Evolutionary conservation across 2,329 filamentous ascomycete species (phyloP).

Genomic region (Trichophyton verrucosum): DNA sequence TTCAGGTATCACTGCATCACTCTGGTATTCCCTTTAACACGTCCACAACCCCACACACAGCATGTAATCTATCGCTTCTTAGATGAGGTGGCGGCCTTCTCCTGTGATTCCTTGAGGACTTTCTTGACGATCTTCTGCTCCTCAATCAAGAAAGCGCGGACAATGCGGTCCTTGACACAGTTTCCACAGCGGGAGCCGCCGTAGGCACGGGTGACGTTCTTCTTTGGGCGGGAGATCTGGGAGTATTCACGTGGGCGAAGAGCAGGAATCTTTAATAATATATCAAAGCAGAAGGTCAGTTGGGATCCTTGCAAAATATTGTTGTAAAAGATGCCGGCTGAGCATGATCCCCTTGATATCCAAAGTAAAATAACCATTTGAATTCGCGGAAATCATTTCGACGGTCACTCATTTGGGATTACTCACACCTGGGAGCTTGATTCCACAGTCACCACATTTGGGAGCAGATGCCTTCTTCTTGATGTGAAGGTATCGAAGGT

Average conservation of each 20-base stretch:
- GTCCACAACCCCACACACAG: not conserved
- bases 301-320: not conserved
- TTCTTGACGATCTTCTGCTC: conserved; percentile 99
- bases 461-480: conserved; percentile 98
- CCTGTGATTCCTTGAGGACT: conserved; percentile 96
- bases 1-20: not conserved
- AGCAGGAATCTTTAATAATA: conserved; percentile 60
- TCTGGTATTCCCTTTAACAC: not conserved
- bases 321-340: not conserved
- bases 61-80: conserved; percentile 33
- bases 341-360: not conserved
- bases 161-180: conserved; percentile 96
- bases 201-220: conserved; percentile 98
- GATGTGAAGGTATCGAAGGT: conserved; percentile 94
- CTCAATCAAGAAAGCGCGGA: conserved; percentile 98
- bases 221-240: conserved; percentile 94
- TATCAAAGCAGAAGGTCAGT: not conserved
- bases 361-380: not conserved
- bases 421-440: conserved; percentile 97
- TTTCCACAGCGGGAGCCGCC: conserved; percentile 96
- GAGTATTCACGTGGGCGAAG: conserved; percentile 97
- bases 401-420: conserved; percentile 14
- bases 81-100: conserved; percentile 38
- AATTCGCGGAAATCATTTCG: not conserved
- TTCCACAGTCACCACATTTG: conserved; percentile 98